Conservation (phyloP, 129 eudicot species). For the Heracleum sosnowskyi region DNA sequence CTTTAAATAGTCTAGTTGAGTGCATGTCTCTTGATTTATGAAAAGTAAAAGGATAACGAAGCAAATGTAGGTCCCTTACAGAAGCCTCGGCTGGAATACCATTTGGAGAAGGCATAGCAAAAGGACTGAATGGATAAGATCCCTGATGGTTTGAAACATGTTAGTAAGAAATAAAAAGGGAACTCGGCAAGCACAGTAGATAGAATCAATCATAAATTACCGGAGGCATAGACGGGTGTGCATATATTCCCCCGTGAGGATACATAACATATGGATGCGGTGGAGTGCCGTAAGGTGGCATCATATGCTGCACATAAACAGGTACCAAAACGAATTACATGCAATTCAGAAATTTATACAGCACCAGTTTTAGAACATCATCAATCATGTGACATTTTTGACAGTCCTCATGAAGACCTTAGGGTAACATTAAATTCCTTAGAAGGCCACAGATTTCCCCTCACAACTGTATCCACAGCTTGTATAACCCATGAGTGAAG, state of each 20-base stretch:
- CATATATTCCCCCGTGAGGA: conserved; percentile 84
- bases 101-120: conserved; percentile 78
- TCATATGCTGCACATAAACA: conserved; percentile 39
- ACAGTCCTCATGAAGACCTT: background rate
- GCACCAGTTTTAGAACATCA: background rate
- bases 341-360: background rate
- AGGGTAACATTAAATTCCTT: background rate
- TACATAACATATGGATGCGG: conserved; percentile 74
- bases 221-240: conserved; percentile 92
- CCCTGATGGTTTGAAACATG: conserved; percentile 42
- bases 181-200: conserved; percentile 2
- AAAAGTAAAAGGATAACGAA: background rate
- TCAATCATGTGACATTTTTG: background rate
- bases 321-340: background rate
- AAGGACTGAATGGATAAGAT: conserved; percentile 86
- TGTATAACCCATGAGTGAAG: background rate
- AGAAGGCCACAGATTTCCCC: background rate
- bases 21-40: background rate
- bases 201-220: conserved; percentile 32
- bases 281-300: conserved; percentile 72
- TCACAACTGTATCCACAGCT: background rate
- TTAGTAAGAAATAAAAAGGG: conserved; percentile 13
- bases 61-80: conserved; percentile 42
- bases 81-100: conserved; percentile 85
- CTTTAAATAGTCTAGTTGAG: background rate